Conservation (phyloP, 768 basidiomycete species). For the Myochromella boudieri region DNA sequence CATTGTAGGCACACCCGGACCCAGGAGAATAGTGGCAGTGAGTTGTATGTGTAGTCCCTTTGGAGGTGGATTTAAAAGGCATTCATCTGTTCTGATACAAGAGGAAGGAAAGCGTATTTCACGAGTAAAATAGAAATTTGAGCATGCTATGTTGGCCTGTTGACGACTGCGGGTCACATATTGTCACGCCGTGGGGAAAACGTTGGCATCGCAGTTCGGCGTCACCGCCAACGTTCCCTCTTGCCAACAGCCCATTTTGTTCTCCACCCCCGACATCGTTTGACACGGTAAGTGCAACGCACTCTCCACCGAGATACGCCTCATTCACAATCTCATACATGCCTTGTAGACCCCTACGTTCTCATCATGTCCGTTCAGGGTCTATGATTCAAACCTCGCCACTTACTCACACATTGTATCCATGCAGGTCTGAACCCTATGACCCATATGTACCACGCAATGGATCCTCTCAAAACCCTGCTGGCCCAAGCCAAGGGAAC, state of each 20-base stretch:
- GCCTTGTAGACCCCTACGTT: constrained; percentile 27
- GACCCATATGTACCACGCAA: constrained; percentile 96
- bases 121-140: no score
- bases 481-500: constrained; percentile 54
- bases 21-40: no score
- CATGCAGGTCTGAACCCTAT: constrained; percentile 94
- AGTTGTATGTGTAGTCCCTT: no score
- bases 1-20: no score
- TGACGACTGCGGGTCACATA: constrained; percentile 26
- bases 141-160: no score
- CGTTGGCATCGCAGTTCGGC: constrained; percentile 17
- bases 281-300: constrained; percentile 36
- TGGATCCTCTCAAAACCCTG: constrained; percentile 60
- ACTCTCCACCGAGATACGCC: not conserved
- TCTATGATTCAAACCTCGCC: constrained; percentile 11
- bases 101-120: no score
- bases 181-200: constrained; percentile 35
- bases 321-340: not conserved
- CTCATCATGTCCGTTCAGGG: constrained; percentile 36
- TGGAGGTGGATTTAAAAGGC: no score
- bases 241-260: constrained; percentile 26
- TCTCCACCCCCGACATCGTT: constrained; percentile 29
- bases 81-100: no score
- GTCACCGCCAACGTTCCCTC: constrained; percentile 22
- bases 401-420: no score